Conservation (phyloP, 2,329 filamentous ascomycete genomes). For the Cytospora paraplurivora region DNA sequence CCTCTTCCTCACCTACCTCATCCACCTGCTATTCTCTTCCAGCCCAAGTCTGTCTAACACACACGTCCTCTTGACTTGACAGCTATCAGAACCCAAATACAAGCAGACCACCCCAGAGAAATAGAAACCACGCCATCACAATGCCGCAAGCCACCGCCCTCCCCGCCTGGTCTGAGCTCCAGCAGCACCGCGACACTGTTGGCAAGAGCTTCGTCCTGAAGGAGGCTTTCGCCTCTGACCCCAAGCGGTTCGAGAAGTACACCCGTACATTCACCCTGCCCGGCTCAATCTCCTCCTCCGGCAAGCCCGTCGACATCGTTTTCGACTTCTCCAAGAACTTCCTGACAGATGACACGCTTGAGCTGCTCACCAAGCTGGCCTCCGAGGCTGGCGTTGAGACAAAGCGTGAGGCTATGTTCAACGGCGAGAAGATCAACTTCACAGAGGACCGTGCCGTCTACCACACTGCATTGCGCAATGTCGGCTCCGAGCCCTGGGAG, state of each 20-base stretch:
- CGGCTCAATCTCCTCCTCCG: constrained; percentile 65
- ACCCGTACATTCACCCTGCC: constrained; percentile 81
- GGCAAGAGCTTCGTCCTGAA: constrained; percentile 91
- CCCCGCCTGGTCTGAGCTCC: constrained; percentile 84
- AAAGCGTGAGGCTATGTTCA: constrained; percentile 97
- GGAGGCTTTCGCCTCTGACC: constrained; percentile 87
- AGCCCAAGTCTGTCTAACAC: not conserved
- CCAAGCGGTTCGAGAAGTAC: constrained; percentile 87
- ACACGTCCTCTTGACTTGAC: not conserved
- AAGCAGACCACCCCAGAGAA: not conserved
- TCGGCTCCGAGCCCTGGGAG: constrained; percentile 63
- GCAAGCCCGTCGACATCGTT: constrained; percentile 72
- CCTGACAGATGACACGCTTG: constrained; percentile 86
- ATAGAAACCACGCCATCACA: constrained; percentile 33
- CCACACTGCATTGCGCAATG: constrained; percentile 91
- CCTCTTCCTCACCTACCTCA: no score
- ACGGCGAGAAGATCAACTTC: constrained; percentile 98
- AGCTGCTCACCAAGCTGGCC: constrained; percentile 84
- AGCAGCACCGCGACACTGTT: constrained; percentile 83
- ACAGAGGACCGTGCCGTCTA: constrained; percentile 96
- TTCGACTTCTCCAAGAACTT: constrained; percentile 99
- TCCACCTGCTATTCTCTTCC: not conserved
- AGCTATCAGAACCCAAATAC: not conserved
- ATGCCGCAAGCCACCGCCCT: constrained; percentile 87
- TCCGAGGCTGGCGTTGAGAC: constrained; percentile 89